Evolutionary conservation across 1,284 basidiomycete species (phyloP), one percentile per base, ranked within the genome.

Genomic region (Paramarasmius palmivorus): DNA sequence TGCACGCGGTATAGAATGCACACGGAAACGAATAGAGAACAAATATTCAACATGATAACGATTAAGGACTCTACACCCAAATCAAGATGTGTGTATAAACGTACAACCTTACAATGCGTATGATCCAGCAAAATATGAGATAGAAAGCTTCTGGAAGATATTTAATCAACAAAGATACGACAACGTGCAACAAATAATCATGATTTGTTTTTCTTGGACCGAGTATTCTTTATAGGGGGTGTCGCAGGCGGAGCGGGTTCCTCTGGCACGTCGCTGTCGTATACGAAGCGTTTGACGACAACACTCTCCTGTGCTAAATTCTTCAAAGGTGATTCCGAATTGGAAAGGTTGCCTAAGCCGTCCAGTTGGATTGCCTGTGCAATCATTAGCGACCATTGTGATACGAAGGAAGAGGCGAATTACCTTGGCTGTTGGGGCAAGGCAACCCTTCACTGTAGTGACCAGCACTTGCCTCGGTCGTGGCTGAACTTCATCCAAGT

Each of bases 211-310:
- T 73, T 79, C 64, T 73, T 79, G 50, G 67, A 66, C 61, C 76
- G 71, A 2, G 85, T 86, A 53, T 71, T 73, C 66, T 82, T 84
- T 14, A 73, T 66, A 12, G 68, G 65, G 23, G 74, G 66, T 3
- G 67, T 49, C 9, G 70, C 61, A 45, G 68, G 65, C 25, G 70
- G 59, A 45, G 68, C 66, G 17, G 68, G 70, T 38, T 63, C 63
- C 36, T 66, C 69, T 49, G 79, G 77, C 12, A 79, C 67, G 60
- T 93, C 91, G 55, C 86, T 84, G 57, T 93, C 91, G 60, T 93
- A 94, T 34, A 93, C 83, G 64, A 87, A 89, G 60, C 84, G 92
- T 71, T 90, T 88, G 34, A 94, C 86, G 40, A 83, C 71, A 34
- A 95, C 73, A 56, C 83, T 83, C 65, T 90, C 84, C 25, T 78